Evolutionary conservation across 495 filamentous ascomycete genomes (phyloP).

Genomic region (Wilcoxina mikolae): DNA sequence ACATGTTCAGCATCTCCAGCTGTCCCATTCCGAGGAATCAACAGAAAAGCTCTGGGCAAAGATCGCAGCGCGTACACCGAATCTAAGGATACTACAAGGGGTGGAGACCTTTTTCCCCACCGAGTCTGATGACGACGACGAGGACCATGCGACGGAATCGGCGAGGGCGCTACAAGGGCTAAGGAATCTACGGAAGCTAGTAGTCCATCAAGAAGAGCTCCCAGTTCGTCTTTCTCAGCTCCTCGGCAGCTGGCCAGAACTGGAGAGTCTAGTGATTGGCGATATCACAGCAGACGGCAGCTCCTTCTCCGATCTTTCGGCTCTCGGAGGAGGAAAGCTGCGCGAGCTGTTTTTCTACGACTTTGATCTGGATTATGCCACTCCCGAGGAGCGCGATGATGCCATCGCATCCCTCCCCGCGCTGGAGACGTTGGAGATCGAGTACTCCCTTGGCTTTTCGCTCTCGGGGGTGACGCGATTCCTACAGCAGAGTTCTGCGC

Average conservation of each 20-base stretch:
- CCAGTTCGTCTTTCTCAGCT: neutral
- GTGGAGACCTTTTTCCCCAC: constrained; percentile 4
- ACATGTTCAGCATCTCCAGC: neutral
- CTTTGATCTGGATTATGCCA: constrained; percentile 2
- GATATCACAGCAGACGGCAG: neutral
- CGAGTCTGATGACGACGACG: neutral
- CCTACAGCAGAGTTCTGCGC: neutral
- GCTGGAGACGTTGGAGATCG: neutral
- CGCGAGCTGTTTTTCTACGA: constrained; percentile 1
- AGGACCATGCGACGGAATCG: neutral
- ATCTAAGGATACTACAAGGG: neutral
- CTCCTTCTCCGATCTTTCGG: neutral
- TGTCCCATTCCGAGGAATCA: neutral
- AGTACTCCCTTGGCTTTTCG: neutral
- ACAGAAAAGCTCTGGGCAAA: neutral
- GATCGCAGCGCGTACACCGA: neutral
- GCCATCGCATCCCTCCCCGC: neutral
- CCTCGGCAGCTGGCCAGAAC: neutral
- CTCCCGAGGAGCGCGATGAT: neutral
- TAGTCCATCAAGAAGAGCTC: constrained; percentile 3
- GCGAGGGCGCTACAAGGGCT: neutral
- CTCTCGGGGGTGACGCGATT: neutral
- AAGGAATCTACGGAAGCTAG: neutral
- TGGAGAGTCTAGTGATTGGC: constrained; percentile 1
- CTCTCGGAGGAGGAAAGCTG: neutral